phyloP scores from a whole-genome alignment of 768 basidiomycete species.

The Grammothele lineata region DNA sequence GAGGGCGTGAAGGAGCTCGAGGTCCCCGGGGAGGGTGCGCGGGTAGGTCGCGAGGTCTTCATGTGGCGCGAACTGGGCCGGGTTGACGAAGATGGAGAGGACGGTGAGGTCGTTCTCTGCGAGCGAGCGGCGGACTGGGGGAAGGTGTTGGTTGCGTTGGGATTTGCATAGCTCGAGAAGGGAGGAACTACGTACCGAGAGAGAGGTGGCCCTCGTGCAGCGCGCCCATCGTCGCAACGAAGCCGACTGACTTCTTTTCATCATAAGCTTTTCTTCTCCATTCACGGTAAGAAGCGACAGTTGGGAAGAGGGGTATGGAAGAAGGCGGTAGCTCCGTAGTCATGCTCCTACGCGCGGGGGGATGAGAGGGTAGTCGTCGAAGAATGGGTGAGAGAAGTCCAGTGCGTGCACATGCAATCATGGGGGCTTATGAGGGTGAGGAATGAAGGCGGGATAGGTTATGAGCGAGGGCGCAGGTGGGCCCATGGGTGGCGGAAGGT shows the following conservation, averaged over 20 bases:
- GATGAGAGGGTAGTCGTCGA: no score
- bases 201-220: conserved; percentile 91
- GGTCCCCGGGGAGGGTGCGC: conserved; percentile 74
- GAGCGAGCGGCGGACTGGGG: conserved; percentile 71
- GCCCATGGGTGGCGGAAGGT: no score
- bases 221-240: conserved; percentile 98
- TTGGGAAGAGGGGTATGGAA: conserved; percentile 47
- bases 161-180: neutral
- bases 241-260: conserved; percentile 69
- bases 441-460: no score
- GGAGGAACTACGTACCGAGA: conserved; percentile 51
- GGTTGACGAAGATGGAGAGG: conserved; percentile 96
- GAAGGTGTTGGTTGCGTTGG: neutral
- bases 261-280: conserved; percentile 71
- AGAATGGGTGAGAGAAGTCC: neutral
- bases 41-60: conserved; percentile 94
- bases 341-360: neutral
- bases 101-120: conserved; percentile 80
- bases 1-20: conserved; percentile 50
- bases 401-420: neutral
- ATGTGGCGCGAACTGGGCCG: conserved; percentile 93
- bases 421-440: no score
- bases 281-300: conserved; percentile 55
- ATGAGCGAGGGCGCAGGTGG: no score
- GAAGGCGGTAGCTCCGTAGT: conserved; percentile 25